phyloP scores from a whole-genome alignment of 1,284 basidiomycete species.

The Lentinula novae-zelandiae region DNA sequence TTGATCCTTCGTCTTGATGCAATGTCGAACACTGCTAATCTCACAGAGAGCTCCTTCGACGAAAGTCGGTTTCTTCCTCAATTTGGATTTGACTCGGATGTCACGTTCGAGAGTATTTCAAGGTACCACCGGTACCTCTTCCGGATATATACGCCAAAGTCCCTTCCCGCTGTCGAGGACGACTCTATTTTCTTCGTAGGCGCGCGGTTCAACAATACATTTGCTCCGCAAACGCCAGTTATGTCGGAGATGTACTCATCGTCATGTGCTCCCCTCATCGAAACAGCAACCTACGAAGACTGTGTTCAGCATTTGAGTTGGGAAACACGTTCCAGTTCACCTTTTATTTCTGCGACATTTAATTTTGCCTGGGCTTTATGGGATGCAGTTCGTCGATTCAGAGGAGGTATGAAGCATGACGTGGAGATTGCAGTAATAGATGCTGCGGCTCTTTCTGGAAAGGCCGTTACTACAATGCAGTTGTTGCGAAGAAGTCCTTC shows the following conservation, averaged over 20 bases:
- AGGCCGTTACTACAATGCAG: constrained; percentile 61
- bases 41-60: not conserved
- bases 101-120: constrained; percentile 57
- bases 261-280: constrained; percentile 34
- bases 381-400: constrained; percentile 73
- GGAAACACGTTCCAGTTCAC: constrained; percentile 65
- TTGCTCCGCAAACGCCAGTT: constrained; percentile 12
- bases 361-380: constrained; percentile 77
- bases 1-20: not conserved
- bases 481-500: constrained; percentile 47
- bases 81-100: constrained; percentile 63
- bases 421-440: constrained; percentile 76
- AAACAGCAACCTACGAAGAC: constrained; percentile 49
- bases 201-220: constrained; percentile 51
- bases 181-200: constrained; percentile 62
- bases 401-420: constrained; percentile 64
- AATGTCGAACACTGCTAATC: not conserved
- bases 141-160: constrained; percentile 72
- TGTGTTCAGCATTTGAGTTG: constrained; percentile 68
- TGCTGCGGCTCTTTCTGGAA: constrained; percentile 49
- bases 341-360: constrained; percentile 71
- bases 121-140: constrained; percentile 68
- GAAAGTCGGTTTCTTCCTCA: constrained; percentile 41
- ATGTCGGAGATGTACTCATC: constrained; percentile 26
- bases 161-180: constrained; percentile 47